Evolutionary conservation across 345 rosid species (phyloP), one percentile per base, ranked within the genome.

Genomic region (Gossypium herbaceum): DNA sequence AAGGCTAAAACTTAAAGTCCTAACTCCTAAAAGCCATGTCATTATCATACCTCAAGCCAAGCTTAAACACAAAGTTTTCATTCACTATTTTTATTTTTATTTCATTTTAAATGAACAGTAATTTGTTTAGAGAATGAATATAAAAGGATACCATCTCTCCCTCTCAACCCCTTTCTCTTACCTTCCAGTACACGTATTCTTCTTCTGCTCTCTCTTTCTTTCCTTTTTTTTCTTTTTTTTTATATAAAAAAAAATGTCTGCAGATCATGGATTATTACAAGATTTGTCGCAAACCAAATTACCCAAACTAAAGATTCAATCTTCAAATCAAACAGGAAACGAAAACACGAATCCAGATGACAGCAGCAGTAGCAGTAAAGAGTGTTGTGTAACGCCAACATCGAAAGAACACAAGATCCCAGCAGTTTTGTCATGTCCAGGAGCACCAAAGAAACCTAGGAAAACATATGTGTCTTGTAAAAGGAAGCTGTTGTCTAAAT

Each of bases 331-430:
- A 19, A 71, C 3, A 8, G 64, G 62, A 12, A 9, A 12, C 41
- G 41, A 24, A 7, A 57, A 15, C 3, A 9, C 29, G 22, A n/a
- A 20, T 13, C 20, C 34, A 60, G 48, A 48, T 58, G 47, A 56
- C 60, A 56, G 24, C 11, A 55, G 25, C 25, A 55, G 25, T 12
- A 56, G 6, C 60, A 56, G 27, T 13, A 24, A 34, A 15, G 63
- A 48, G 39, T 82, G 81, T 54, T 55, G 41, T 1, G 41, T n/a
- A 63, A 82, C 85, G 0, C 85, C 85, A 6, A 80, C 77, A 4
- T 67, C 81, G 10, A 70, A 62, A 16, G 78, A 80, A 39, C 64
- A 51, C 74, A 69, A 73, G 74, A 83, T 83, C 63, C 83, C 80
- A 0, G 61, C 52, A 9, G 47, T 57, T 19, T n/a, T 75, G 11